Conservation (phyloP, 257 asterid genomes). For the Solanum bukasovii region DNA sequence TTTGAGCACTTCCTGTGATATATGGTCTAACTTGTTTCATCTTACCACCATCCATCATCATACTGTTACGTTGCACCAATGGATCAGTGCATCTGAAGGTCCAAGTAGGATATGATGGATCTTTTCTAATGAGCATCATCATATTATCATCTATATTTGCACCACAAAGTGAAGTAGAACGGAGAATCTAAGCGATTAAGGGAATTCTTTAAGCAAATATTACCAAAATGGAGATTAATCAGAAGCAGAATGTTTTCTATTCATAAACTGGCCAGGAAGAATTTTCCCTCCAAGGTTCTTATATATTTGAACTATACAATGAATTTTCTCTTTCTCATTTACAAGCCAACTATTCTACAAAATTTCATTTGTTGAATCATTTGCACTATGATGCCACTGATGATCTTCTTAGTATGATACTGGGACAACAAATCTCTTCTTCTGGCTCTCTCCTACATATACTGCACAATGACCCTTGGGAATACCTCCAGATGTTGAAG, state of each 20-base stretch:
- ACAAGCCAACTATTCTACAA: background rate
- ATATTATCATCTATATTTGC: too few relatives aligned
- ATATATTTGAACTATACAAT: background rate
- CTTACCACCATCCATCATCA: background rate
- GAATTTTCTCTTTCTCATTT: background rate
- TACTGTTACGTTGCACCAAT: background rate
- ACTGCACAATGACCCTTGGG: background rate
- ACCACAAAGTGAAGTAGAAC: too few relatives aligned
- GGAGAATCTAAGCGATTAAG: too few relatives aligned
- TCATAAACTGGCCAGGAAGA: too few relatives aligned
- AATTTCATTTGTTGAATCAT: background rate
- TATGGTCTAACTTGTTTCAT: background rate
- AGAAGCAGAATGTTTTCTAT: background rate
- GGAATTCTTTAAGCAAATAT: background rate
- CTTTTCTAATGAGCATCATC: too few relatives aligned
- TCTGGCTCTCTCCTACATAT: background rate
- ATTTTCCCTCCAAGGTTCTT: too few relatives aligned
- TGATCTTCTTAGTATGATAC: too few relatives aligned
- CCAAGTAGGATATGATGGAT: background rate
- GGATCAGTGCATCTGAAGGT: background rate
- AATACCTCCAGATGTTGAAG: background rate
- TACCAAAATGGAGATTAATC: background rate
- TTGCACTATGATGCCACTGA: background rate
- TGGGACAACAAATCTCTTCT: background rate
- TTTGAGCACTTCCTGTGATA: background rate